Conservation (phyloP, 305 asterid species). For the Fraxinus sp. region DNA sequence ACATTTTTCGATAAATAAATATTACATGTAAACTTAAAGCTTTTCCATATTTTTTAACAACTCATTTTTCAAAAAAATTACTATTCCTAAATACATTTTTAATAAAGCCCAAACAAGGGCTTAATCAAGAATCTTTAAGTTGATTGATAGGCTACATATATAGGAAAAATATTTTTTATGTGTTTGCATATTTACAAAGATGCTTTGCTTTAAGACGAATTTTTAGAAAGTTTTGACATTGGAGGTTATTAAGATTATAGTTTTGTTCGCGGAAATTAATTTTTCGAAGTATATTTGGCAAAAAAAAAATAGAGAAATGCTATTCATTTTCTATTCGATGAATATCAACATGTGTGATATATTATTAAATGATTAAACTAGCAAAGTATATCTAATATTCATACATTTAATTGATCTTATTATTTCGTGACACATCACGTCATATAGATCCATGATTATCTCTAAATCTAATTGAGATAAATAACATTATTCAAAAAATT, state of each 20-base stretch:
- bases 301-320: neutral
- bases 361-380: neutral
- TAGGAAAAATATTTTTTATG: neutral
- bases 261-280: no score
- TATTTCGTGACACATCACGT: neutral
- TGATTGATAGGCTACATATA: neutral
- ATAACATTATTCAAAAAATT: no score
- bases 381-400: no score
- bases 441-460: neutral
- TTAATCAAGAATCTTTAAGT: neutral
- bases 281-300: no score
- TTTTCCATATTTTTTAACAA: neutral
- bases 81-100: neutral
- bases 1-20: no score
- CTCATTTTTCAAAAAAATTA: no score
- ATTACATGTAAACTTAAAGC: no score
- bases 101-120: neutral
- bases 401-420: no score
- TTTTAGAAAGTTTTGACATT: neutral
- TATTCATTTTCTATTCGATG: neutral
- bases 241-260: no score
- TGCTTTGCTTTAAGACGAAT: neutral
- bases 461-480: neutral
- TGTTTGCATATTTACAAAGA: neutral
- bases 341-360: neutral